Percentiles rank a stretch among this genome's conserved stretches.
phyloP scores from a whole-genome alignment of 2,329 filamentous ascomycete species.

The Alternaria viburni region DNA sequence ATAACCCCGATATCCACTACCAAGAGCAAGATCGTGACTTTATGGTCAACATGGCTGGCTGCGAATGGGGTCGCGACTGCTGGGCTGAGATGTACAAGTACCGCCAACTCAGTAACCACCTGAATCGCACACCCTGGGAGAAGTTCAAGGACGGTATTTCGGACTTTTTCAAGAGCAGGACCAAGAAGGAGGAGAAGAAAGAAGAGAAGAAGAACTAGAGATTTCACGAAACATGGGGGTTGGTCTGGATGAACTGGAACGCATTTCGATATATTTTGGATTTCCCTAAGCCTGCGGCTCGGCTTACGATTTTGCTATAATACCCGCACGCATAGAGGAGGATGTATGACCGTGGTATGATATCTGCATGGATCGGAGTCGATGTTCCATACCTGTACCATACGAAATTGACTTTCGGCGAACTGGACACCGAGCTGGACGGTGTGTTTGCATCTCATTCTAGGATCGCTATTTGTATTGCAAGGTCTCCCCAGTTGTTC shows the following conservation, averaged over 20 bases:
- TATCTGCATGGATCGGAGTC: constrained; percentile 9
- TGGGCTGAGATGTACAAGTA: constrained; percentile 98
- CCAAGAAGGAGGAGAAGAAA: constrained; percentile 29
- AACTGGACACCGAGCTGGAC: not conserved
- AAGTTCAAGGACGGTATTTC: constrained; percentile 59
- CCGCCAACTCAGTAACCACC: constrained; percentile 85
- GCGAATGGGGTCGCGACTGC: constrained; percentile 95
- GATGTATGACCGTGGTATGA: constrained; percentile 11
- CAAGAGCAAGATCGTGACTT: constrained; percentile 86
- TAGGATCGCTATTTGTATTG: not conserved
- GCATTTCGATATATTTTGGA: constrained; percentile 16
- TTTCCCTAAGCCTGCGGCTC: constrained; percentile 9
- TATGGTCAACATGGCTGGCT: constrained; percentile 97
- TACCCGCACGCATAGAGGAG: constrained; percentile 14
- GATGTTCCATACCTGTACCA: constrained; percentile 7
- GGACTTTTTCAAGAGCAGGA: constrained; percentile 44
- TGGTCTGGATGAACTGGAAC: constrained; percentile 3
- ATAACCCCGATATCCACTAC: constrained; percentile 84
- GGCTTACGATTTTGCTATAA: constrained; percentile 17
- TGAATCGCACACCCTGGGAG: constrained; percentile 86
- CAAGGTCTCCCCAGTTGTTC: not conserved
- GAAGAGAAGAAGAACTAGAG: constrained; percentile 24
- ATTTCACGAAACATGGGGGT: not conserved
- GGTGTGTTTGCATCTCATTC: constrained; percentile 3
- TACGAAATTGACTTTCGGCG: constrained; percentile 3